Base-by-base conservation (phyloP, 2,329 filamentous ascomycete genomes). In the Coniochaeta pulveracea region DNA sequence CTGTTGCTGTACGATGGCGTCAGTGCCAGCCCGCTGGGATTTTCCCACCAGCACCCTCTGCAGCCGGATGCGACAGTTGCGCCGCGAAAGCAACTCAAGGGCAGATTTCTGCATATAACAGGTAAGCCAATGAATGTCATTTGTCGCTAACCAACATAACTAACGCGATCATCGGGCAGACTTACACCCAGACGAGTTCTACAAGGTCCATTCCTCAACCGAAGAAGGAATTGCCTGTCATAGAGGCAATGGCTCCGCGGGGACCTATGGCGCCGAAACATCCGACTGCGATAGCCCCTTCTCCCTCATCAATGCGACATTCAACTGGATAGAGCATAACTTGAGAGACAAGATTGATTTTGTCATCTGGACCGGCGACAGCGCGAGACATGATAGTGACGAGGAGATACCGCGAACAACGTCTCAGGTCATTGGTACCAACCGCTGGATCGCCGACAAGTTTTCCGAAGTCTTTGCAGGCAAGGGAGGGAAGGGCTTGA, bases 311-410 rank as follows among this genome's bases (percentile, higher is more conserved):
- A 83, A 96, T 54, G 81, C 84, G 46, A 96, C 89, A 0, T 85
- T 96, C 50, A 69, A 78, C 48, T 98, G 89, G 89, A 80, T 98
- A 33, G 66, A 75, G 27, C 69, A 76, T 26, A 79, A 93, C 47
- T 50, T 94, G 37, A 80, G 72, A 50, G 80, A 88, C 50, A 59
- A 77, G 4, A 70, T 95, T 42, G 86, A 95, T 54, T 95, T 95
- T 52, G 78, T 94, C 32, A 64, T 94, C 31, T 94, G 86, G 86
- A 94, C 88, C 2, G 86, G 86, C 43, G 86, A 95, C 55, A 89
- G 81, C 19, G 85, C 83, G 14, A 74, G 86, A 42, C 86, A 95
- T 56, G 88, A 94, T 56, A 89, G 80, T 54, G 86, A 94, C 52
- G 82, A 89, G 52, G 58, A 71, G 30, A 66, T 83, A 21, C 89